Evolutionary conservation across 345 rosid species (phyloP), one percentile per base, ranked within the genome.

Genomic region (Jatropha curcas): DNA sequence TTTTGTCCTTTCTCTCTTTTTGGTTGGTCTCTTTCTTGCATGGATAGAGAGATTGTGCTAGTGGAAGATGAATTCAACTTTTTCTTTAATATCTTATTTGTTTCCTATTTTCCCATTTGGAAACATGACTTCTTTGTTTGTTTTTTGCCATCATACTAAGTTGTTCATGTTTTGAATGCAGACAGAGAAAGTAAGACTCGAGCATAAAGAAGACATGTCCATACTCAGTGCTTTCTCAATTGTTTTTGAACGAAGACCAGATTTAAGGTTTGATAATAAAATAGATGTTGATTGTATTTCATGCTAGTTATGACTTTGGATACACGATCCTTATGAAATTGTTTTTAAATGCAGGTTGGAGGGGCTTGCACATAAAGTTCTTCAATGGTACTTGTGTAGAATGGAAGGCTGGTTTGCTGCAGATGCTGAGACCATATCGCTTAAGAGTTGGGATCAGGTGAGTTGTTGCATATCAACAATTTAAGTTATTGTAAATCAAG

Each of bases 321-420:
- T 4, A 35, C 52, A n/a, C 31, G 25, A 63, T 71, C 39, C 39
- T 46, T n/a, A 68, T 77, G 62, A 71, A 66, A 35, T 60, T 69
- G 27, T 35, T 72, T 62, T 31, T 43, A 27, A 61, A 20, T 82
- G 11, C 84, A 92, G 98, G 82, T 74, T 91, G 79, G 92, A 93
- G 62, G 98, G 97, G 63, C 85, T 89, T 76, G 81, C 87, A 27
- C 81, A 87, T 61, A 89, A 89, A 80, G 98, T 93, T 55, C 96
- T 95, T 41, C 99, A 95, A 34, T 95, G 99, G 99, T 95, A 95
- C 70, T 67, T 92, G 33, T 92, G 99, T 84, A 90, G 98, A 80
- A 95, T 95, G 98, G 98, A 95, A 83, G 99, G 99, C n/a, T 92
- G 99, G 98, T 95, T 95, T 83, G 98, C 98, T 48, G 92, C 99